Base-by-base conservation (phyloP, 805 yeast species). In the Barnettozyma populi region DNA sequence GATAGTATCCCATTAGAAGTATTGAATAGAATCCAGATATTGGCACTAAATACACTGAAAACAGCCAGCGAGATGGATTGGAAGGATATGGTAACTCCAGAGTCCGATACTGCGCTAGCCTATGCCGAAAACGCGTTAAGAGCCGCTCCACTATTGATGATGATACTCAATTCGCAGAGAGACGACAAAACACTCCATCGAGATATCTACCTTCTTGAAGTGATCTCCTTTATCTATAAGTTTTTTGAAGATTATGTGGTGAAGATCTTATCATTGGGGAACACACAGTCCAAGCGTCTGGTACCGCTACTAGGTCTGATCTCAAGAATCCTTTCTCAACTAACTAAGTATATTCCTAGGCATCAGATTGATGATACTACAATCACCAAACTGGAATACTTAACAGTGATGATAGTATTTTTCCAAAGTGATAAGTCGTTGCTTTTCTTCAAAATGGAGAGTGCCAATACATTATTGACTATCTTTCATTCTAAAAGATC, bases 311-410 rank as follows among this genome's bases (percentile, higher is more conserved):
- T 44, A 36, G 37, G 55, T 24, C 36, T 44, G 10, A 18, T 60
- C 11, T 43, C 42, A 3, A 53, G 47, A 11, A 41, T 51, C 2
- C 46, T 61, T 21, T 41, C 49, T 9, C 52, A 56, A 20, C 35
- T 67, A 2, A 47, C 60, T 5, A 37, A 20, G 2, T 62, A 52
- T n/a, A 44, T 59, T 11, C 40, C 51, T 2, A 32, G 21, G 9
- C 56, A 55, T 3, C 52, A 50, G 14, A 41, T 72, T 36, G 78
- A 79, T 46, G 90, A 84, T 36, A 69, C 66, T 3, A 56, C 75
- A 0, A 57, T 84, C 9, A 80, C 89, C 0, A 76, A 75, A 51
- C 55, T 86, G 25, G 87, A 84, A 50, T 84, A 79, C 54, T 60
- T 79, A 21, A 63, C 75, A 7, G 54, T 71, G 7, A 62, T 61